Percentiles rank a stretch among this genome's conserved stretches.
phyloP scores from a whole-genome alignment of 805 yeast genomes.

The Saturnispora diversa region DNA sequence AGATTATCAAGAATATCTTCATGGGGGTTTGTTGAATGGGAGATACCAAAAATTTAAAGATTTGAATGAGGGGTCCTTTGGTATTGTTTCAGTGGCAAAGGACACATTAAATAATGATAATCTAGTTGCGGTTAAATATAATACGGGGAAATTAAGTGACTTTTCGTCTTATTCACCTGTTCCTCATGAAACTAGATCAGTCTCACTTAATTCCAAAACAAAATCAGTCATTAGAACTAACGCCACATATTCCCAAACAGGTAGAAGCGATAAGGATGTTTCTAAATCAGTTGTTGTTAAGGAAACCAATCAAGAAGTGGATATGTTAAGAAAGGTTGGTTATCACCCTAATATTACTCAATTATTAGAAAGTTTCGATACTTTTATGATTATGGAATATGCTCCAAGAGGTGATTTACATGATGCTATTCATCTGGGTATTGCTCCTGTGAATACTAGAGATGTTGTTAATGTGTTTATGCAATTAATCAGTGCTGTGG shows the following conservation, averaged over 20 bases:
- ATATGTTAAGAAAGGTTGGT: slow-evolving; percentile 56
- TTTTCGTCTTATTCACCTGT: slow-evolving; percentile 25
- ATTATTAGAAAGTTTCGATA: slow-evolving; percentile 43
- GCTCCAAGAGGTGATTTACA: slow-evolving; percentile 84
- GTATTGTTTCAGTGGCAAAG: slow-evolving; percentile 80
- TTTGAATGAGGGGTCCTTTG: slow-evolving; percentile 89
- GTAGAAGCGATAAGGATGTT: slow-evolving; percentile 14
- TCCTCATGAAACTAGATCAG: slow-evolving; percentile 13
- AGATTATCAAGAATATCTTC: slow-evolving; percentile 25
- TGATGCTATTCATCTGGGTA: slow-evolving; percentile 60
- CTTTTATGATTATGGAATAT: slow-evolving; percentile 59
- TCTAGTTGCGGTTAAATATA: slow-evolving; percentile 80
- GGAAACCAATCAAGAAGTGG: slow-evolving; percentile 64
- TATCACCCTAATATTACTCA: slow-evolving; percentile 40
- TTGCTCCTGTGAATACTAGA: slow-evolving; percentile 52
- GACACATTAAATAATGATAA: slow-evolving; percentile 43
- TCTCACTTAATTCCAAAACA: slow-evolving; percentile 15
- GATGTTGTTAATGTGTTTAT: slow-evolving; percentile 48
- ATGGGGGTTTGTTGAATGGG: slow-evolving; percentile 43
- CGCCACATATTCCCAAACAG: slow-evolving; percentile 13
- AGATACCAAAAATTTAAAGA: slow-evolving; percentile 64
- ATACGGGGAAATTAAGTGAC: slow-evolving; percentile 49
- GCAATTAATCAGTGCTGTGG: slow-evolving; percentile 43
- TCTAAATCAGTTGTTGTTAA: slow-evolving; percentile 32
- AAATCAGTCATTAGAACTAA: slow-evolving; percentile 11